Conservation (phyloP, 73 alveolate genomes). For the Durusdinium trenchii region DNA sequence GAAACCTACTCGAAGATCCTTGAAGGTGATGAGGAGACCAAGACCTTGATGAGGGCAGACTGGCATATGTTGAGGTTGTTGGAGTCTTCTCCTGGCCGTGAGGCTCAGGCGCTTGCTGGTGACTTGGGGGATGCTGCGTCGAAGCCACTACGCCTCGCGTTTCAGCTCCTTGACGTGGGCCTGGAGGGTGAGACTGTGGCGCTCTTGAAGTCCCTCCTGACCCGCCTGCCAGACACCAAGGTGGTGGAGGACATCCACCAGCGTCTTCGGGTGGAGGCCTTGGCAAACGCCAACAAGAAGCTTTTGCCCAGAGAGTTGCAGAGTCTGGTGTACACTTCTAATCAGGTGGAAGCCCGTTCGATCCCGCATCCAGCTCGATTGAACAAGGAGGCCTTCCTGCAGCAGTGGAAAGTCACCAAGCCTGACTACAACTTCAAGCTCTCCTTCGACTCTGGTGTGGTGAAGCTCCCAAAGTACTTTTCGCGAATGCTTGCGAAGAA, state of each 20-base stretch:
- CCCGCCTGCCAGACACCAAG: neutral
- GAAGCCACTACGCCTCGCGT: neutral
- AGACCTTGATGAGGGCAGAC: neutral
- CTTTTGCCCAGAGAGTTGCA: neutral
- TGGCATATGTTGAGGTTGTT: neutral
- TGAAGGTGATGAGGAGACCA: neutral
- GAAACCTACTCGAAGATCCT: neutral
- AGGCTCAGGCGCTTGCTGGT: neutral
- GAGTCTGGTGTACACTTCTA: neutral
- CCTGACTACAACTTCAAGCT: neutral
- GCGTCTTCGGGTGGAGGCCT: neutral
- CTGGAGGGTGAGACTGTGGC: neutral
- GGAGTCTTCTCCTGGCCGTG: neutral
- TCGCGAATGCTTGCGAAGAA: neutral
- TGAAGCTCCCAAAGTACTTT: neutral
- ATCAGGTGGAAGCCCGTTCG: neutral
- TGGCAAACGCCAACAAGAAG: neutral
- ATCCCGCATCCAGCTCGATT: constrained; percentile 12
- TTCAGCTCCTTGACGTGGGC: neutral
- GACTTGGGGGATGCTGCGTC: neutral
- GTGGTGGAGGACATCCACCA: neutral
- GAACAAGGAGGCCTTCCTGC: neutral
- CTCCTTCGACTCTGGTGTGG: neutral
- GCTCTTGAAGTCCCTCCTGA: neutral
- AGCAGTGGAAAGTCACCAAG: neutral